Evolutionary conservation across 2,329 filamentous ascomycete genomes (phyloP).

Genomic region (Colletotrichum magnum): DNA sequence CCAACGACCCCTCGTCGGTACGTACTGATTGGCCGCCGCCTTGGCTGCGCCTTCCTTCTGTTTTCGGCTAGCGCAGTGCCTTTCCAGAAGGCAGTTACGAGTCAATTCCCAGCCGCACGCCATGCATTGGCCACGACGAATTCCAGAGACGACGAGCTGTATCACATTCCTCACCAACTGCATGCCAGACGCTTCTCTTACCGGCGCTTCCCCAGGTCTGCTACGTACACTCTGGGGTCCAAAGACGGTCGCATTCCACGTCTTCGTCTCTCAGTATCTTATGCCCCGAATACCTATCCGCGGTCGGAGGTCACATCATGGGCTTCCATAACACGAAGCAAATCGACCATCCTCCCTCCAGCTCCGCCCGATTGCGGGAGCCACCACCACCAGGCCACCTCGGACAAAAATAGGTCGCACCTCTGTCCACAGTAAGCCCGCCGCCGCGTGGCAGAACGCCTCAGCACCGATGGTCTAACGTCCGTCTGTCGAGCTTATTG

Average conservation of each 20-base stretch:
- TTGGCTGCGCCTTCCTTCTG: not conserved
- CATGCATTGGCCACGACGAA: conserved; percentile 32
- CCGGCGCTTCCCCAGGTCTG: conserved; percentile 6
- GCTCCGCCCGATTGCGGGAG: not conserved
- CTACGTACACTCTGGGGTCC: not conserved
- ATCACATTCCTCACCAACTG: conserved; percentile 21
- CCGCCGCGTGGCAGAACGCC: conserved; percentile 6
- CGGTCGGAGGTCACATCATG: not conserved
- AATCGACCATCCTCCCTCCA: not conserved
- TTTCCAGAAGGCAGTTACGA: conserved; percentile 4
- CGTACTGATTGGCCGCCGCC: conserved; percentile 6
- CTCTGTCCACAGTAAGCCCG: not conserved
- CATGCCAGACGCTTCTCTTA: conserved; percentile 19
- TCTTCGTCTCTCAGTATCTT: not conserved
- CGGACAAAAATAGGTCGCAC: conserved; percentile 5
- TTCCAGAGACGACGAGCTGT: conserved; percentile 23
- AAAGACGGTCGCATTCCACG: not conserved
- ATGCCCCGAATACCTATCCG: not conserved
- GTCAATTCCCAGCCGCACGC: conserved; percentile 29
- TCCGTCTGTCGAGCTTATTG: conserved; percentile 7
- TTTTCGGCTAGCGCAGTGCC: not conserved
- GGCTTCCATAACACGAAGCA: not conserved
- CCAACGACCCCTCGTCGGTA: not conserved
- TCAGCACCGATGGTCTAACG: conserved; percentile 4
- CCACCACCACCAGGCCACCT: not conserved